Evolutionary conservation across 331 rosid genomes (phyloP).

Genomic region (Erythrophleum ivorense): DNA sequence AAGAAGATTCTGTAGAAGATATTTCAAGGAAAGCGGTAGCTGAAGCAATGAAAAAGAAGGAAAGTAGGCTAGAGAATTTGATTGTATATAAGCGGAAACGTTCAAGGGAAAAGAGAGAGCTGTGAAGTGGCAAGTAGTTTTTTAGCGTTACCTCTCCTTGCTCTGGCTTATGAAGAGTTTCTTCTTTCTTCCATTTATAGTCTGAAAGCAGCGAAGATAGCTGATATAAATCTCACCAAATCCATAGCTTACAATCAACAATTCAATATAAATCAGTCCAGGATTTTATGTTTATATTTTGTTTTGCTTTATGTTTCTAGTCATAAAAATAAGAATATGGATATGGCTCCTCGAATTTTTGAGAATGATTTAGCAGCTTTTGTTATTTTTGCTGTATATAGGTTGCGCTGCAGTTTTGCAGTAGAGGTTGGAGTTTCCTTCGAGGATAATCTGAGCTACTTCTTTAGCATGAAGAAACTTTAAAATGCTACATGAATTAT

Average conservation of each 20-base stretch:
- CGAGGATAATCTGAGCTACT: not conserved
- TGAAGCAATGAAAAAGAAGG: conserved; percentile 39
- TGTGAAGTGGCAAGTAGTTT: conserved; percentile 35
- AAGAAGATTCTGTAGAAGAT: conserved; percentile 42
- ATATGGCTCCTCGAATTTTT: conserved; percentile 18
- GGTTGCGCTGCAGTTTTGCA: conserved; percentile 44
- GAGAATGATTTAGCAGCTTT: conserved; percentile 37
- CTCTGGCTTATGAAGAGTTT: not conserved
- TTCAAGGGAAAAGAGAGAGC: conserved; percentile 30
- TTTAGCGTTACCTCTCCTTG: not conserved
- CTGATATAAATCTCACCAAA: conserved; percentile 28
- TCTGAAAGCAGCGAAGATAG: conserved; percentile 24
- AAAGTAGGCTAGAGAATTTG: conserved; percentile 30
- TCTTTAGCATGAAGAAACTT: conserved; percentile 37
- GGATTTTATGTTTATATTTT: not conserved
- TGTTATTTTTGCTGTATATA: conserved; percentile 41
- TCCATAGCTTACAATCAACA: conserved; percentile 38
- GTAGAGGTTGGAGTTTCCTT: conserved; percentile 33
- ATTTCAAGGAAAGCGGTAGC: conserved; percentile 23
- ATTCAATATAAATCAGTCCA: conserved; percentile 22
- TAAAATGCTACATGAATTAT: conserved; percentile 41
- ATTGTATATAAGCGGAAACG: conserved; percentile 59
- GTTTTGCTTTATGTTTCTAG: conserved; percentile 6
- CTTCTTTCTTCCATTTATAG: conserved; percentile 36
- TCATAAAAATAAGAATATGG: not conserved